Conservation (phyloP, 1,139 yeast genomes). For the Sugiyamaella novakii region DNA sequence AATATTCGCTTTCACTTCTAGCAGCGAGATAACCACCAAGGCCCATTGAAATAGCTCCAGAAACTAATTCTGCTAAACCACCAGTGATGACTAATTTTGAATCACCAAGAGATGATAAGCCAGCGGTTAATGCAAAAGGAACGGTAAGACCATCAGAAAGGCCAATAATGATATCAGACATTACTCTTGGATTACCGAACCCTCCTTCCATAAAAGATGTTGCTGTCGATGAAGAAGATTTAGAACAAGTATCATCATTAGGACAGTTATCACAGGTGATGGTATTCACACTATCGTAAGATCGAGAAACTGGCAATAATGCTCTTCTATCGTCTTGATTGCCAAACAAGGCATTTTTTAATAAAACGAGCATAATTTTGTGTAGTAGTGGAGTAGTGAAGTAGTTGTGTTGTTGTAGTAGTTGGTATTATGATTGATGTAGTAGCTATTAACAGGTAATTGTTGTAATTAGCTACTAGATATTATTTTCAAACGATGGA, state of each 20-base stretch:
- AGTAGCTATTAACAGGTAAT: too few species aligned
- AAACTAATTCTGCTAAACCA: slow-evolving; percentile 82
- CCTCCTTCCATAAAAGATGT: slow-evolving; percentile 25
- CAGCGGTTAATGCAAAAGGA: slow-evolving; percentile 84
- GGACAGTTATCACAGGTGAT: slow-evolving; percentile 10
- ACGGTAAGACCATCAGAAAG: slow-evolving; percentile 81
- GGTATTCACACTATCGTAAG: slow-evolving; percentile 32
- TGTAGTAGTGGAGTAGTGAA: background rate
- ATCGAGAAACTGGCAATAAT: slow-evolving; percentile 36
- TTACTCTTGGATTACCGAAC: slow-evolving; percentile 55
- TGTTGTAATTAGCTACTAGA: too few species aligned
- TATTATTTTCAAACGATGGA: too few species aligned
- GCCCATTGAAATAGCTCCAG: slow-evolving; percentile 86
- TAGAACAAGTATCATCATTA: slow-evolving; percentile 25
- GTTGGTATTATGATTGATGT: too few species aligned
- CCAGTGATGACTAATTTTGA: slow-evolving; percentile 77
- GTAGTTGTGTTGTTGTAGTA: background rate
- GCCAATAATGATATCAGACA: slow-evolving; percentile 78
- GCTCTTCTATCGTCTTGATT: slow-evolving; percentile 30
- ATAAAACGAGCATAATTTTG: slow-evolving; percentile 39
- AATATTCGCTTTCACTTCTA: slow-evolving; percentile 63
- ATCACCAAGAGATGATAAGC: slow-evolving; percentile 72
- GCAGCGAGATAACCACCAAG: slow-evolving; percentile 86
- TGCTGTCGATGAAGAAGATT: slow-evolving; percentile 25
- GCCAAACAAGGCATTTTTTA: slow-evolving; percentile 40